Percentiles rank a stretch among this genome's conserved stretches.
phyloP scores from a whole-genome alignment of 2,329 filamentous ascomycete species.

The Venturia pyrina region DNA sequence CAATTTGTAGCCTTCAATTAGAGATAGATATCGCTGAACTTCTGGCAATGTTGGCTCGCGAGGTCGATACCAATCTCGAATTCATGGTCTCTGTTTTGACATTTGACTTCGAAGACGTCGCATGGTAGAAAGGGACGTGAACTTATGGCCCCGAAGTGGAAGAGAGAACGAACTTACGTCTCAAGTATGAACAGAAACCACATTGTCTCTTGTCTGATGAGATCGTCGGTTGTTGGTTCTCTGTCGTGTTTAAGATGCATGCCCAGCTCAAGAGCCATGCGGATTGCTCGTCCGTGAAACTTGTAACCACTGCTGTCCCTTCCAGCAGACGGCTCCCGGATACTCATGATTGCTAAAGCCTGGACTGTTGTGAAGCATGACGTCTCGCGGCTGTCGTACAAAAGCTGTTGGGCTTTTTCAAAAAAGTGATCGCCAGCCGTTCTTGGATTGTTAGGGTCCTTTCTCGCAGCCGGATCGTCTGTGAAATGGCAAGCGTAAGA shows the following conservation, averaged over 20 bases:
- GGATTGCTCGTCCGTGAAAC: slow-evolving; percentile 61
- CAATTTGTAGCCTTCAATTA: too few relatives aligned
- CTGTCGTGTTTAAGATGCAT: slow-evolving; percentile 43
- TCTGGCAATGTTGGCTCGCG: too few relatives aligned
- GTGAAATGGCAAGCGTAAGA: slow-evolving; percentile 61
- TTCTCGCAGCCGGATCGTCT: slow-evolving; percentile 51
- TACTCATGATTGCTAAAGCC: slow-evolving; percentile 65
- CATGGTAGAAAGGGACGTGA: too few relatives aligned
- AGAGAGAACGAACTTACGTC: background rate
- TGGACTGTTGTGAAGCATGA: slow-evolving; percentile 62
- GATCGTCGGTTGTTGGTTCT: slow-evolving; percentile 27
- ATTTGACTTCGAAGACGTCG: too few relatives aligned
- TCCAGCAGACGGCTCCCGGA: slow-evolving; percentile 62
- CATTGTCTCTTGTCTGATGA: slow-evolving; percentile 41
- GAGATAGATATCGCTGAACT: too few relatives aligned
- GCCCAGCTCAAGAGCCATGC: slow-evolving; percentile 62
- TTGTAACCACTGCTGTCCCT: slow-evolving; percentile 65
- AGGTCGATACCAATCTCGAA: too few relatives aligned
- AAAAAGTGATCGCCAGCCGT: slow-evolving; percentile 68
- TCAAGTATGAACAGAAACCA: slow-evolving; percentile 29
- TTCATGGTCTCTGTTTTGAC: too few relatives aligned
- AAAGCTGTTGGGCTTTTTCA: slow-evolving; percentile 53
- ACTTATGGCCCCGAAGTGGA: too few relatives aligned
- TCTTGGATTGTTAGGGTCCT: slow-evolving; percentile 50
- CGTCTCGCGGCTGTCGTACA: slow-evolving; percentile 43